A percentile compares a stretch with the other conserved stretches of the same genome.
Evolutionary conservation across 2,329 filamentous ascomycete genomes (phyloP).

Genomic region (Ophiostoma piceae): DNA sequence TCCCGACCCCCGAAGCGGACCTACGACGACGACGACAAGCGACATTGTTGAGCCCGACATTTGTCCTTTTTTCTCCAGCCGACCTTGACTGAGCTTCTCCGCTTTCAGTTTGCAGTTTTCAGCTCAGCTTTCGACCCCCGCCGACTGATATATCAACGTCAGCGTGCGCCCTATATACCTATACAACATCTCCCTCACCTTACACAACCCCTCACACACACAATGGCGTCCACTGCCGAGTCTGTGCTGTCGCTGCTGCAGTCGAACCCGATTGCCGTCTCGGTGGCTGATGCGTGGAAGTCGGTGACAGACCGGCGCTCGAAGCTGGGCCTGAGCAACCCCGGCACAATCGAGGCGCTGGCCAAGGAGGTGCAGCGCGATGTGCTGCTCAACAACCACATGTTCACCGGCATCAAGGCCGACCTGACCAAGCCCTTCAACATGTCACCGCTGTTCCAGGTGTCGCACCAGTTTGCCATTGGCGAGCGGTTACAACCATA

Average conservation of each 20-base stretch:
- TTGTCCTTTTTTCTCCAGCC: not conserved
- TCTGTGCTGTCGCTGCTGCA: conserved; percentile 61
- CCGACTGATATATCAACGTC: conserved; percentile 3
- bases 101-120: not conserved
- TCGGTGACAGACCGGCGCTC: conserved; percentile 81
- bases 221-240: conserved; percentile 46
- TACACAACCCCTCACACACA: not conserved
- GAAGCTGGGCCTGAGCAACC: conserved; percentile 83
- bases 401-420: conserved; percentile 92
- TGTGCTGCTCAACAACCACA: conserved; percentile 92
- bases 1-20: not conserved
- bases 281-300: conserved; percentile 70
- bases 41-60: not conserved
- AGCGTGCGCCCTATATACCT: not conserved
- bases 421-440: conserved; percentile 96
- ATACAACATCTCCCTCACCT: not conserved
- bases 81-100: not conserved
- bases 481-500: conserved; percentile 91
- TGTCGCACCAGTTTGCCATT: conserved; percentile 94
- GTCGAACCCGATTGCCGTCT: conserved; percentile 65
- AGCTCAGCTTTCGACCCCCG: not conserved
- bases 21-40: not conserved
- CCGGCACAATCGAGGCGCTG: conserved; percentile 80
- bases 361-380: conserved; percentile 91
- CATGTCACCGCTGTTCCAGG: conserved; percentile 88